phyloP scores from a whole-genome alignment of 495 filamentous ascomycete species.

The Penicillium waksmanii region DNA sequence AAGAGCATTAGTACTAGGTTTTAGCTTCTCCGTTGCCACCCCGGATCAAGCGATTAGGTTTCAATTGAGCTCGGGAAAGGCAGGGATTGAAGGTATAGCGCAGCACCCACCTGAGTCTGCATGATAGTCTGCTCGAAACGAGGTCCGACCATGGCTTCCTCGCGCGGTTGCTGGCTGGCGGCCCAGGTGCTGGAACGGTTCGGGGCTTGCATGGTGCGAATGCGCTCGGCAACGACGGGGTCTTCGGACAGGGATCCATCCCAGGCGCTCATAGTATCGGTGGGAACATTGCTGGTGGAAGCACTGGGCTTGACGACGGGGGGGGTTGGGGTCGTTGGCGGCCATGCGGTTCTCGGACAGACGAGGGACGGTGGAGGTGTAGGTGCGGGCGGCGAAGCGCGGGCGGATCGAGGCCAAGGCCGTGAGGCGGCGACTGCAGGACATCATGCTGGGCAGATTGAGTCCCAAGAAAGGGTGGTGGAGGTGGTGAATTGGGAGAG shows the following conservation, averaged over 20 bases:
- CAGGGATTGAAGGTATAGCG: neutral
- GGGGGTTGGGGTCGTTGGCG: conserved; percentile 58
- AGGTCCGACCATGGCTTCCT: conserved; percentile 85
- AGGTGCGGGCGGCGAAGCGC: conserved; percentile 43
- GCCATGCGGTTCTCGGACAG: conserved; percentile 54
- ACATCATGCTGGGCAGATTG: conserved; percentile 57
- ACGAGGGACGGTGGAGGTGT: conserved; percentile 53
- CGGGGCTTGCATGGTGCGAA: conserved; percentile 75
- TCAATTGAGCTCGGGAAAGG: neutral
- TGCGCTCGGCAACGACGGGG: conserved; percentile 61
- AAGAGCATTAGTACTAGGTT: conserved; percentile 17
- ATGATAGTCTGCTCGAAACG: conserved; percentile 97
- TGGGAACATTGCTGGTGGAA: conserved; percentile 65
- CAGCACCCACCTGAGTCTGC: conserved; percentile 69
- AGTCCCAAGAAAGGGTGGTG: conserved; percentile 23
- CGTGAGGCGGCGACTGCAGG: conserved; percentile 55
- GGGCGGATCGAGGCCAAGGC: conserved; percentile 41
- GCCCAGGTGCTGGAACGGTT: conserved; percentile 84
- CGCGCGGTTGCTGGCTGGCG: conserved; percentile 76
- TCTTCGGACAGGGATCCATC: conserved; percentile 58
- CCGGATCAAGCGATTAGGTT: neutral
- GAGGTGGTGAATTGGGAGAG: conserved; percentile 14
- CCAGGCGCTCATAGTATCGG: conserved; percentile 47
- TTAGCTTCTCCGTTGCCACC: conserved; percentile 7
- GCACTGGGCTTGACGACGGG: conserved; percentile 52